Conservation (phyloP, 306 rosid species). For the Lagenaria siceraria region DNA sequence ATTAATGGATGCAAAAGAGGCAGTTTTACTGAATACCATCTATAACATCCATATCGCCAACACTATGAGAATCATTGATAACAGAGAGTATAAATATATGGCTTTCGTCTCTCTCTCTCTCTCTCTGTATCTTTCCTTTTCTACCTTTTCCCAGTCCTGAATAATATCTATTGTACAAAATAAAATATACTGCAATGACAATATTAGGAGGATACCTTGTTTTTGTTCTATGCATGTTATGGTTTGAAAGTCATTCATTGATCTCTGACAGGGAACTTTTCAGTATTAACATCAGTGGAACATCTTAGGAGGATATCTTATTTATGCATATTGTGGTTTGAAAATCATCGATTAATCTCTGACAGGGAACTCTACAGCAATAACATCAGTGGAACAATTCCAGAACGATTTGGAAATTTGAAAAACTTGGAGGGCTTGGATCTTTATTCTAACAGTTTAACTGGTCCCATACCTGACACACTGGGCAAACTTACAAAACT, state of each 20-base stretch:
- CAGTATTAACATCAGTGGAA: no score
- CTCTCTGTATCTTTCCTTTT: not conserved
- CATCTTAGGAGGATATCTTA: not conserved
- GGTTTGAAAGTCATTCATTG: no score
- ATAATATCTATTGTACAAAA: not conserved
- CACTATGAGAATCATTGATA: no score
- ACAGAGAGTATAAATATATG: no score
- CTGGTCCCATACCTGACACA: slow-evolving; percentile 74
- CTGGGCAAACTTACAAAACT: slow-evolving; percentile 85
- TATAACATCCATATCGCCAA: no score
- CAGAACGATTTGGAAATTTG: slow-evolving; percentile 84
- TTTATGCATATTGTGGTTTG: not conserved
- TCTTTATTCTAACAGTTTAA: slow-evolving; percentile 66
- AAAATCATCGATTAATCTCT: not conserved
- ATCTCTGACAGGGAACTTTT: no score
- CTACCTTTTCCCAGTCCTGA: not conserved
- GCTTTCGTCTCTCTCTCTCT: not conserved
- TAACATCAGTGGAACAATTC: slow-evolving; percentile 77
- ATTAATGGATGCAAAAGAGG: no score
- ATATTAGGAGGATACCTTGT: no score
- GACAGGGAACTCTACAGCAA: slow-evolving; percentile 91
- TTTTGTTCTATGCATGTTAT: no score
- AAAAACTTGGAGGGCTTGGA: slow-evolving; percentile 99
- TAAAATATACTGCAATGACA: not conserved
- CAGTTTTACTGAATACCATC: no score